These are phyloP conservation scores for Arthromyces matolae DNA, from an alignment of 768 basidiomycete species.

Conservation along the genomic window DNA sequence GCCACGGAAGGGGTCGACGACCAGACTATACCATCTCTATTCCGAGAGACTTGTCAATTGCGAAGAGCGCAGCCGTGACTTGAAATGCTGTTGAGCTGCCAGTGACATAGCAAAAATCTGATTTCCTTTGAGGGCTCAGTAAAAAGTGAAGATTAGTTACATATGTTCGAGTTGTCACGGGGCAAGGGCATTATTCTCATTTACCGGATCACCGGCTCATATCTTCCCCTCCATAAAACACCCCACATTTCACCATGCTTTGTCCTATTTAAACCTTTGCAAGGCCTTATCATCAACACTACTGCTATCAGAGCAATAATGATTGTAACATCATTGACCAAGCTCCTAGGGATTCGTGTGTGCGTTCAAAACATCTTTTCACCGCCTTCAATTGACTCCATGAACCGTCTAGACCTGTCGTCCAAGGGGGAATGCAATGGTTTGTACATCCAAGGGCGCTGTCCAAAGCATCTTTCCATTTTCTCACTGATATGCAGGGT, in stretches of 20 bases:
- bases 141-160: too few species aligned
- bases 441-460: slow-evolving; percentile 25
- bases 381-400: neutral
- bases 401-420: slow-evolving; percentile 52
- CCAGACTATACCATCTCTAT: too few species aligned
- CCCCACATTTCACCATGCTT: too few species aligned
- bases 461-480: neutral
- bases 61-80: too few species aligned
- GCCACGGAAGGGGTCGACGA: too few species aligned
- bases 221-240: neutral
- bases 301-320: slow-evolving; percentile 21
- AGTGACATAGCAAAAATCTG: too few species aligned
- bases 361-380: neutral
- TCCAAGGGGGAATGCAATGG: slow-evolving; percentile 94
- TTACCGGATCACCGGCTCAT: neutral
- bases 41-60: too few species aligned
- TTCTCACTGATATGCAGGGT: slow-evolving; percentile 53
- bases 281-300: slow-evolving; percentile 7
- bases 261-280: too few species aligned
- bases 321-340: slow-evolving; percentile 55
- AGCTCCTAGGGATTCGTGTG: slow-evolving; percentile 5
- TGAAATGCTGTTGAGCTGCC: too few species aligned
- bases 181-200: too few species aligned
- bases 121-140: too few species aligned
- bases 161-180: too few species aligned